A percentile compares a stretch with the other conserved stretches of the same genome.
Conservation (phyloP, 805 yeast species). For the Kodamaea lidongshanica region DNA sequence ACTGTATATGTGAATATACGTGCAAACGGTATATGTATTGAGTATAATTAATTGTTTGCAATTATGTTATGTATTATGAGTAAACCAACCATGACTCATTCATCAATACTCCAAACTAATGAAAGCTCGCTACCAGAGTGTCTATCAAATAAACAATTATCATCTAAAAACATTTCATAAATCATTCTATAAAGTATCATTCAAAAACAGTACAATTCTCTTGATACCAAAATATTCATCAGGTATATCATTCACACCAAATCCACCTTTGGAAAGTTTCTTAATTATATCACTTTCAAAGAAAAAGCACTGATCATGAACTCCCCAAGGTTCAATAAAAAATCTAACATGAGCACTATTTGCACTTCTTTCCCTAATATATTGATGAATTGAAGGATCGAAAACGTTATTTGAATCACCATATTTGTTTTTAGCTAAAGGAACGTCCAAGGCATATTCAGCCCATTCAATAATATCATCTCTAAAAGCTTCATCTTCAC, state of each 20-base stretch:
- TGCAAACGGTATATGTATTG: too few relatives aligned
- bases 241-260: conserved; percentile 6
- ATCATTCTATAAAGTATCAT: conserved; percentile 15
- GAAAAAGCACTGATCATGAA: conserved; percentile 26
- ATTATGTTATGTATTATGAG: too few relatives aligned
- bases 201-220: conserved; percentile 21
- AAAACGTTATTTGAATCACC: conserved; percentile 21
- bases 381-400: conserved; percentile 17
- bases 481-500: conserved; percentile 39
- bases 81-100: too few relatives aligned
- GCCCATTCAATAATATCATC: conserved; percentile 35
- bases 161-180: background rate
- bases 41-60: too few relatives aligned
- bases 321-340: conserved; percentile 32
- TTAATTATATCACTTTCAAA: conserved; percentile 20
- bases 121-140: too few relatives aligned
- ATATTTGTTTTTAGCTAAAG: conserved; percentile 17
- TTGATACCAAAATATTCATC: conserved; percentile 18
- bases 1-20: too few relatives aligned
- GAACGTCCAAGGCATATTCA: conserved; percentile 25
- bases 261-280: conserved; percentile 9
- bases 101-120: too few relatives aligned
- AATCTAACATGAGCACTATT: conserved; percentile 18
- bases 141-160: too few relatives aligned
- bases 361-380: conserved; percentile 12